Conservation (phyloP, 179 eudicot species). For the Actinidia chinensis region DNA sequence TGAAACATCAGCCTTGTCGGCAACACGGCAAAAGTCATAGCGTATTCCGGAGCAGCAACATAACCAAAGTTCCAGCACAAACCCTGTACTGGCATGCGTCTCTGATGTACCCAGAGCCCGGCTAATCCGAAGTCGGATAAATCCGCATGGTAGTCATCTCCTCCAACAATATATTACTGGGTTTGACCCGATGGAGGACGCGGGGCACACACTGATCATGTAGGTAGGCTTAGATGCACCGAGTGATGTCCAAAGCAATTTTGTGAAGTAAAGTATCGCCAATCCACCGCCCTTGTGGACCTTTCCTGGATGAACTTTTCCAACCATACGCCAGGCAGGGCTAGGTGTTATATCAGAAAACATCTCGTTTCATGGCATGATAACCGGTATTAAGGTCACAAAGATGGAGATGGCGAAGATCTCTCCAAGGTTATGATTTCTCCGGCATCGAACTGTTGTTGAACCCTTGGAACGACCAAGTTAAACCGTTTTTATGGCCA, state of each 20-base stretch:
- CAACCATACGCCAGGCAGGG: constrained; percentile 55
- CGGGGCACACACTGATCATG: constrained; percentile 64
- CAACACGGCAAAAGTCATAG: constrained; percentile 69
- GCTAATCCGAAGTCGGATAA: constrained; percentile 66
- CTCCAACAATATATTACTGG: constrained; percentile 61
- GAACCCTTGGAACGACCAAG: constrained; percentile 63
- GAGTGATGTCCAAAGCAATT: constrained; percentile 57
- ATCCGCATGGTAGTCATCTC: constrained; percentile 58
- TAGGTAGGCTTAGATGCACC: constrained; percentile 57
- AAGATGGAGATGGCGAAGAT: constrained; percentile 51
- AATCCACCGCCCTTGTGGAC: constrained; percentile 46
- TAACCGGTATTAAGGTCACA: constrained; percentile 65
- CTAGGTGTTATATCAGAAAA: constrained; percentile 59
- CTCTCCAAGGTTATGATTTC: constrained; percentile 61
- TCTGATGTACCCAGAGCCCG: constrained; percentile 62
- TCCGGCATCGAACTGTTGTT: constrained; percentile 64
- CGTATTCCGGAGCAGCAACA: constrained; percentile 71
- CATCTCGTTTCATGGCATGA: constrained; percentile 64
- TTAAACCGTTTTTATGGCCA: constrained; percentile 55
- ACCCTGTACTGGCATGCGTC: constrained; percentile 74
- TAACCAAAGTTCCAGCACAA: constrained; percentile 73
- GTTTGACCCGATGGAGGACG: constrained; percentile 63
- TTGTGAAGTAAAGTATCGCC: constrained; percentile 67
- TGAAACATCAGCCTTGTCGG: constrained; percentile 74
- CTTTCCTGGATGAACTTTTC: constrained; percentile 63